Evolutionary conservation across 2,329 filamentous ascomycete species (phyloP), one percentile per base, ranked within the genome.

Genomic region (Aspergillus alliaceus): DNA sequence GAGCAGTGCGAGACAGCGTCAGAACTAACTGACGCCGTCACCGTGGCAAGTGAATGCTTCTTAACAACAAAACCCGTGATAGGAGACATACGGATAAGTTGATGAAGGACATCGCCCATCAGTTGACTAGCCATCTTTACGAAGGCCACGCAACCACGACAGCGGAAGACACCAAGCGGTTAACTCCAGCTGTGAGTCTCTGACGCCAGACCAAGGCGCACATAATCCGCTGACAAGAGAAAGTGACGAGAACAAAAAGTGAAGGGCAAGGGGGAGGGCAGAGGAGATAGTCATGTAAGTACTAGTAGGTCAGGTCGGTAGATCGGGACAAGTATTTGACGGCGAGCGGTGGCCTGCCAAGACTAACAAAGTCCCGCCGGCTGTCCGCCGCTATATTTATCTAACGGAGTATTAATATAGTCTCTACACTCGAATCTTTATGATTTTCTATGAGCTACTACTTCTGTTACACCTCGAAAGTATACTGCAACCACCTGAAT

Each of bases 101-200:
- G 66, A 61, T 71, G 66, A 57, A 71, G 59, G 58, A 69, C 62
- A 50, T 74, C 68, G 63, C 71, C 69, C 64, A 73, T 66, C 24
- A 74, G 27, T 66, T 70, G 71, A 56, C 63, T 61, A 59, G 72
- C 72, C 74, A 77, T 77, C 53, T 62, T 68, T 62, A 59, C 51
- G 58, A 62, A 58, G 56, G 61, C 59, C 59, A 57, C 54, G 63
- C 58, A 62, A 64, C 62, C 59, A 64, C 58, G 52, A 65, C 59
- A 54, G 53, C 59, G 56, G 59, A 65, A 59, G 59, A 67, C 62
- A 64, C 66, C 62, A 68, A 64, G 66, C 67, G 67, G 61, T 64
- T 67, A 68, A 67, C 66, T 69, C 67, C 66, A 66, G 61, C 65
- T 60, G 70, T 66, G 67, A 74, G 68, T 70, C 67, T 66, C 60